Conservation (phyloP, 805 yeast genomes). For the Jamesozyma piceae region DNA sequence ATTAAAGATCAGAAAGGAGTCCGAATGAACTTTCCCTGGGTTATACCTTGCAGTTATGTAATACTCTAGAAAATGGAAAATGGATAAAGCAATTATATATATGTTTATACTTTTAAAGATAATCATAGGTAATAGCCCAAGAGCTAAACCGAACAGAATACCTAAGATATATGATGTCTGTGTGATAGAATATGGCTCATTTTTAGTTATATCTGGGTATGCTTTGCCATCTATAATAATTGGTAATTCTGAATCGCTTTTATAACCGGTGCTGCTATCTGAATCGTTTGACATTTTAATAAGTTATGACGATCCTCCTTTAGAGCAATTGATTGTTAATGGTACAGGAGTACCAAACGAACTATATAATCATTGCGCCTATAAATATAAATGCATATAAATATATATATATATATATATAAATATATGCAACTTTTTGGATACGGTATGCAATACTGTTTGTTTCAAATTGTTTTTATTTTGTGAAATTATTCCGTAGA, state of each 20-base stretch:
- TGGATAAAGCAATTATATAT: conserved; percentile 44
- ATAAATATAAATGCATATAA: no score
- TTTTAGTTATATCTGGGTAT: conserved; percentile 31
- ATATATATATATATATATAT: no score
- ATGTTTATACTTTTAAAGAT: conserved; percentile 32
- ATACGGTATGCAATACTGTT: no score
- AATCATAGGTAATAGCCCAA: conserved; percentile 24
- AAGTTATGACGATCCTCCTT: no score
- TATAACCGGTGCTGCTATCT: background rate
- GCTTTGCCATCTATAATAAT: conserved; percentile 1
- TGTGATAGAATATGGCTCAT: conserved; percentile 37
- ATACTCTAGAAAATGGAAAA: conserved; percentile 79
- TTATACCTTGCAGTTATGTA: conserved; percentile 71
- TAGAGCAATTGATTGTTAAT: no score
- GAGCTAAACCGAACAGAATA: conserved; percentile 32
- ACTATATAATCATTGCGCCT: no score
- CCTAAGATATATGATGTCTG: conserved; percentile 40
- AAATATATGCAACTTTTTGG: no score
- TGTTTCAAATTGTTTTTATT: background rate
- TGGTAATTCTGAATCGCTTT: conserved; percentile 2
- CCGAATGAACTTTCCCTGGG: conserved; percentile 51
- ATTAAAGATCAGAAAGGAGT: conserved; percentile 52
- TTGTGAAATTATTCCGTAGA: background rate
- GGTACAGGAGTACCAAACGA: no score
- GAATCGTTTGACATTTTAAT: background rate